phyloP scores from a whole-genome alignment of 2,329 filamentous ascomycete genomes.

The Paracorniculantispora psalliotae region DNA sequence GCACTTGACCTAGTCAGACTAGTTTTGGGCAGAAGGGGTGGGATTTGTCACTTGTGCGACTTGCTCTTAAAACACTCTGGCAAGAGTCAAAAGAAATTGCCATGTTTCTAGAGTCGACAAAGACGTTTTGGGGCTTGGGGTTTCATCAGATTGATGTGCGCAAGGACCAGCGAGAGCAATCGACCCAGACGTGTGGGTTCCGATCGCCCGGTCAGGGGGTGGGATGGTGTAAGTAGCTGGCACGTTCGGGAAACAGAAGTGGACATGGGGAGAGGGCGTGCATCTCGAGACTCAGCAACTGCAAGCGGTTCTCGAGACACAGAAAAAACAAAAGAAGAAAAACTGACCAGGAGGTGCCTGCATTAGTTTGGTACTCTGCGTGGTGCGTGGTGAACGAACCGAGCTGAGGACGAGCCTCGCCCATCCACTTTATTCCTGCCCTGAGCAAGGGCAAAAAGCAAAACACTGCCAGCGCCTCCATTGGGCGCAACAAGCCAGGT shows the following conservation, averaged over 20 bases:
- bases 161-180: background rate
- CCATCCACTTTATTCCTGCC: background rate
- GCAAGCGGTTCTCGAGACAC: background rate
- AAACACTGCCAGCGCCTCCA: background rate
- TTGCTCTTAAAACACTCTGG: background rate
- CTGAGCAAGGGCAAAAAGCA: background rate
- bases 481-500: background rate
- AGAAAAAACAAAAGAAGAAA: background rate
- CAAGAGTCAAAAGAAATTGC: conserved; percentile 12
- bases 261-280: background rate
- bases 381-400: background rate
- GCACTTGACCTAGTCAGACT: background rate
- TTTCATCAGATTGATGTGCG: background rate
- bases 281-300: background rate
- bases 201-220: conserved; percentile 2
- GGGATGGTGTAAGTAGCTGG: background rate
- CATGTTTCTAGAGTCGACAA: conserved; percentile 11
- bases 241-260: background rate
- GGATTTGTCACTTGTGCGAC: background rate
- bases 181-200: conserved; percentile 10
- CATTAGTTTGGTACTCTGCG: background rate
- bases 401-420: background rate
- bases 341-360: background rate
- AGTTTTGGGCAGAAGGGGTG: background rate
- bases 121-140: background rate